These are phyloP conservation scores for Rhizopogon vesiculosus DNA, from an alignment of 768 basidiomycete species.

Conservation along the genomic window DNA sequence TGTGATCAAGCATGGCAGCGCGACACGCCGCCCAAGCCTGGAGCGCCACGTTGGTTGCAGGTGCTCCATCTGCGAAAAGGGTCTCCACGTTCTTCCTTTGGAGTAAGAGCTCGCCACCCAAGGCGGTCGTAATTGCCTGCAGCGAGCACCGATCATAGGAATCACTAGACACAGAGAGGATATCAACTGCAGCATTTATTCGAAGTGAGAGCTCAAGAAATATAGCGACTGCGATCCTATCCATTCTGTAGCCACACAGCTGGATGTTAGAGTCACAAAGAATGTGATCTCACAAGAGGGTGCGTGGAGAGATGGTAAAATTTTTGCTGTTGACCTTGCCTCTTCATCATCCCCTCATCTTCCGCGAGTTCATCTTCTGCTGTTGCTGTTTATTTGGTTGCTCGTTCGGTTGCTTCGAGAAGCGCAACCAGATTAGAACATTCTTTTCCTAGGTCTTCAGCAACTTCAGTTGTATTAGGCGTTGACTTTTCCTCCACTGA, in stretches of 20 bases:
- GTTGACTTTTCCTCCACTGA: too few relatives aligned
- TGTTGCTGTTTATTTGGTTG: too few relatives aligned
- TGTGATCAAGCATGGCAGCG: constrained; percentile 23
- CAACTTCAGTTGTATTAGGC: too few relatives aligned
- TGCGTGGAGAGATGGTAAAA: constrained; percentile 4
- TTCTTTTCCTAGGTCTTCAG: too few relatives aligned
- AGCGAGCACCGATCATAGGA: constrained; percentile 25
- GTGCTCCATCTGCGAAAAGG: constrained; percentile 23
- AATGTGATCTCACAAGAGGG: constrained; percentile 27
- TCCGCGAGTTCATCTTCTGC: too few relatives aligned
- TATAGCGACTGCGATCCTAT: constrained; percentile 36
- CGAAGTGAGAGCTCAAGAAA: constrained; percentile 32
- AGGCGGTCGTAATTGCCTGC: constrained; percentile 27
- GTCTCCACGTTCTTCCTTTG: constrained; percentile 18
- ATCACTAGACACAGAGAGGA: constrained; percentile 29
- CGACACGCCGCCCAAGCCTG: constrained; percentile 44
- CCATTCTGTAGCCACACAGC: constrained; percentile 44
- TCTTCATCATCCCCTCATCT: neutral
- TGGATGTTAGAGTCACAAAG: constrained; percentile 21
- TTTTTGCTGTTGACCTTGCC: neutral
- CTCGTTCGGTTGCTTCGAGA: constrained; percentile 10
- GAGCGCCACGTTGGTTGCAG: constrained; percentile 23
- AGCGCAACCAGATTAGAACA: too few relatives aligned
- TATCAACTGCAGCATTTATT: constrained; percentile 34
- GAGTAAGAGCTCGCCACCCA: too few relatives aligned